Conservation (phyloP, 2,329 filamentous ascomycete species). For the Leptographium wingfieldii region DNA sequence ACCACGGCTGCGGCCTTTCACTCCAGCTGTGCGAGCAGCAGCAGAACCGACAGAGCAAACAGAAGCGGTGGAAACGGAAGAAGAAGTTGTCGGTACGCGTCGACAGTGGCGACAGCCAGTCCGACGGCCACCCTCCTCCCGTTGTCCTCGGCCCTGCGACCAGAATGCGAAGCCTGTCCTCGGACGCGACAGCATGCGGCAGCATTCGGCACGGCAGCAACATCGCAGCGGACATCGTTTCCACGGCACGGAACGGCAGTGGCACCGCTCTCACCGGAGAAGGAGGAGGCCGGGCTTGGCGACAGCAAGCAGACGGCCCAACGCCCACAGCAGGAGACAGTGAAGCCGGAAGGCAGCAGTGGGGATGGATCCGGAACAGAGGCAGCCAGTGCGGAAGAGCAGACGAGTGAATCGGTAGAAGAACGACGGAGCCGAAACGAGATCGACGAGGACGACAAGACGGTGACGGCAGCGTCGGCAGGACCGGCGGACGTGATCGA, state of each 20-base stretch:
- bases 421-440: neutral
- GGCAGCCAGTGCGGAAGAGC: neutral
- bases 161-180: neutral
- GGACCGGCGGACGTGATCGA: slow-evolving; percentile 9
- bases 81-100: neutral
- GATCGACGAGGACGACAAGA: neutral
- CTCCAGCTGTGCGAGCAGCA: neutral
- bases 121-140: neutral
- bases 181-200: slow-evolving; percentile 4
- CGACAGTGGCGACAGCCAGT: neutral
- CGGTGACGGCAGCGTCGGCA: neutral
- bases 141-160: neutral
- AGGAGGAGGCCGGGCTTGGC: neutral
- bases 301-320: neutral
- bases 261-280: slow-evolving; percentile 28
- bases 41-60: too few relatives aligned
- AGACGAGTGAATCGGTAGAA: neutral
- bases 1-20: neutral
- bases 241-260: slow-evolving; percentile 49
- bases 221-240: slow-evolving; percentile 30
- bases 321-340: too few relatives aligned
- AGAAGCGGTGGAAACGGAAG: neutral
- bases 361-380: neutral
- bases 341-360: neutral
- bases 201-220: slow-evolving; percentile 25